Evolutionary conservation across 768 basidiomycete genomes (phyloP).

Genomic region (Boletus coccyginus): DNA sequence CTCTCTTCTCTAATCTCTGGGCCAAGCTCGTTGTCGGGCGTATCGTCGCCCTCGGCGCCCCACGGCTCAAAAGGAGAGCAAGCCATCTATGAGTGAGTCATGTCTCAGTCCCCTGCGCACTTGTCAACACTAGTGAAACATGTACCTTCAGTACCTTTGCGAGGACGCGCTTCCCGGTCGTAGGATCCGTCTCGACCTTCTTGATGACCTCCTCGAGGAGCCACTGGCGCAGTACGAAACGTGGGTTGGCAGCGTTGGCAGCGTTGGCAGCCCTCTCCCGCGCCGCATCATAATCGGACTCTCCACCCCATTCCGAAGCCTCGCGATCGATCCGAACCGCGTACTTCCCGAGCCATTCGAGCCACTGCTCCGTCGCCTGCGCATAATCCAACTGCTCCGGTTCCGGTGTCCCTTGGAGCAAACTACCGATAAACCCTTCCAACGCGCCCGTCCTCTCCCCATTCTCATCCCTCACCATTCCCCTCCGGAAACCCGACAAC

Average conservation of each 20-base stretch:
- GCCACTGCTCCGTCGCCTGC: slow-evolving; percentile 51
- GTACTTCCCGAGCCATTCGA: slow-evolving; percentile 63
- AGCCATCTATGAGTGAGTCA: slow-evolving; percentile 63
- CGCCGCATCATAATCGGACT: slow-evolving; percentile 41
- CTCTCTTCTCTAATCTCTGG: slow-evolving; percentile 67
- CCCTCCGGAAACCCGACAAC: slow-evolving; percentile 61
- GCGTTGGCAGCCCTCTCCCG: slow-evolving; percentile 49
- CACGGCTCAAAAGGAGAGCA: slow-evolving; percentile 81
- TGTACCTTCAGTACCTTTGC: slow-evolving; percentile 80
- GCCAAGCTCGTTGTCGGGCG: slow-evolving; percentile 44
- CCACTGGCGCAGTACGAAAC: slow-evolving; percentile 95
- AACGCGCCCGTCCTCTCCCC: slow-evolving; percentile 21
- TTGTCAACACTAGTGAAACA: neutral
- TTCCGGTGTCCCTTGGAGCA: slow-evolving; percentile 50
- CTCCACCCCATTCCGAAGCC: slow-evolving; percentile 42
- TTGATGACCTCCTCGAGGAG: slow-evolving; percentile 89
- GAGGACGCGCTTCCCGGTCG: slow-evolving; percentile 62
- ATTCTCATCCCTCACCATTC: slow-evolving; percentile 19
- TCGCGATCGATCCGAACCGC: slow-evolving; percentile 56
- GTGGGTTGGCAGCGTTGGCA: slow-evolving; percentile 79
- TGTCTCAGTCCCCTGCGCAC: neutral
- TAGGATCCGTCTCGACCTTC: slow-evolving; percentile 63
- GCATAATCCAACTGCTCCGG: slow-evolving; percentile 42
- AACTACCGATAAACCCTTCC: slow-evolving; percentile 40
- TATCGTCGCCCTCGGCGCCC: slow-evolving; percentile 68